Evolutionary conservation across 164 flowering plant species (phyloP).

Genomic region (Kalanchoe fedtschenkoi): DNA sequence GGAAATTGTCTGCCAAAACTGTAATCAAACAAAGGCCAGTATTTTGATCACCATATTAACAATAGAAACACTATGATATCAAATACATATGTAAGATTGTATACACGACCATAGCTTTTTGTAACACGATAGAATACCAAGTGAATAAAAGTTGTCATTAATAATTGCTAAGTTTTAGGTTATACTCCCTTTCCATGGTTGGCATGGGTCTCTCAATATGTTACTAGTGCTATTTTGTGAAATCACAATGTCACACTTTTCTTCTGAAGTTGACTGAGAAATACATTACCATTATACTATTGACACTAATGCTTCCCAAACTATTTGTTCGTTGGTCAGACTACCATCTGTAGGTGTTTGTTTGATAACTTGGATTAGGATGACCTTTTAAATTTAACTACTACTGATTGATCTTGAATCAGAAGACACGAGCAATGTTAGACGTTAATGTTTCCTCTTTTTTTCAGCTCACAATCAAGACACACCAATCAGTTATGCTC

Average conservation of each 20-base stretch:
- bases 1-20: no score
- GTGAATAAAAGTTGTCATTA: not conserved
- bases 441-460: not conserved
- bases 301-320: not conserved
- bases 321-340: not conserved
- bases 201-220: no score
- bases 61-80: no score
- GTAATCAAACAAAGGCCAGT: no score
- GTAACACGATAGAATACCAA: not conserved
- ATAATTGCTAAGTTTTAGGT: not conserved
- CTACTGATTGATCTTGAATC: not conserved
- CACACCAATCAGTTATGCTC: slow-evolving; percentile 92
- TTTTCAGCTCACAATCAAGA: slow-evolving; percentile 65
- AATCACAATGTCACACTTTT: not conserved
- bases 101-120: not conserved
- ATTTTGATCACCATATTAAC: no score
- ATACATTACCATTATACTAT: not conserved
- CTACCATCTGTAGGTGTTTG: not conserved
- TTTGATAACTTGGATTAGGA: not conserved
- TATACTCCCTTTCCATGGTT: not conserved
- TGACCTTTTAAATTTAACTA: not conserved
- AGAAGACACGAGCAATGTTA: not conserved
- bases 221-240: not conserved
- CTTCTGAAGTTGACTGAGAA: not conserved
- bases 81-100: not conserved